Conservation (phyloP, 1,139 yeast species). For the Geotrichum phurueaensis region DNA sequence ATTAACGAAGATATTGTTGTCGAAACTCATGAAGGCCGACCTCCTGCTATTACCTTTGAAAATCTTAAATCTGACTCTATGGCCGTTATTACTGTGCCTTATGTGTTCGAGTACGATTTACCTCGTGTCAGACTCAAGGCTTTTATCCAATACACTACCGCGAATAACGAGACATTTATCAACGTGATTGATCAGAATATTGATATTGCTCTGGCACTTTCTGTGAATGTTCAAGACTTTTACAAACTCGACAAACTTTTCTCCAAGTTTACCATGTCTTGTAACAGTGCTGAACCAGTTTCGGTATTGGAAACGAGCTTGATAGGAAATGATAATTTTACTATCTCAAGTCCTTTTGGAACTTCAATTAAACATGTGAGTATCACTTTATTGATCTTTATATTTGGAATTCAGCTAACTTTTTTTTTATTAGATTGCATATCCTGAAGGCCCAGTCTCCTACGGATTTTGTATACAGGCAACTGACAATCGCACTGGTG, state of each 20-base stretch:
- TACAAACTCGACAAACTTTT: conserved; percentile 52
- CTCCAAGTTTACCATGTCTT: conserved; percentile 63
- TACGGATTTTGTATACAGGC: conserved; percentile 49
- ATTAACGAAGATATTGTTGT: conserved; percentile 1
- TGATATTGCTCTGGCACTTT: conserved; percentile 42
- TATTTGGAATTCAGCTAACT: background rate
- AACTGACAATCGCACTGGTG: conserved; percentile 12
- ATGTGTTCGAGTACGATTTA: conserved; percentile 14
- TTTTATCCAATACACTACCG: conserved; percentile 21
- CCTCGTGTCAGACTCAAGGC: conserved; percentile 12
- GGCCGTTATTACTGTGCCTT: conserved; percentile 17
- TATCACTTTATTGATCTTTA: background rate
- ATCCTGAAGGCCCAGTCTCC: conserved; percentile 64
- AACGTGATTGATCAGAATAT: conserved; percentile 22
- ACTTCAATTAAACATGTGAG: conserved; percentile 21
- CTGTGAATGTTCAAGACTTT: conserved; percentile 74
- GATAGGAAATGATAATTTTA: conserved; percentile 39
- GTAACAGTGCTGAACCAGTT: conserved; percentile 52
- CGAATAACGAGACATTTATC: conserved; percentile 19
- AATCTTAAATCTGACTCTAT: background rate
- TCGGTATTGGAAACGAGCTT: conserved; percentile 46
- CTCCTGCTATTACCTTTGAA: conserved; percentile 15
- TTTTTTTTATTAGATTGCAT: conserved; percentile 42
- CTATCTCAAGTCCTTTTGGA: conserved; percentile 36
- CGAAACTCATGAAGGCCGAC: conserved; percentile 12